Evolutionary conservation across 352 stramenopile genomes (phyloP).

Genomic region (Phytophthora pseudosyringae): DNA sequence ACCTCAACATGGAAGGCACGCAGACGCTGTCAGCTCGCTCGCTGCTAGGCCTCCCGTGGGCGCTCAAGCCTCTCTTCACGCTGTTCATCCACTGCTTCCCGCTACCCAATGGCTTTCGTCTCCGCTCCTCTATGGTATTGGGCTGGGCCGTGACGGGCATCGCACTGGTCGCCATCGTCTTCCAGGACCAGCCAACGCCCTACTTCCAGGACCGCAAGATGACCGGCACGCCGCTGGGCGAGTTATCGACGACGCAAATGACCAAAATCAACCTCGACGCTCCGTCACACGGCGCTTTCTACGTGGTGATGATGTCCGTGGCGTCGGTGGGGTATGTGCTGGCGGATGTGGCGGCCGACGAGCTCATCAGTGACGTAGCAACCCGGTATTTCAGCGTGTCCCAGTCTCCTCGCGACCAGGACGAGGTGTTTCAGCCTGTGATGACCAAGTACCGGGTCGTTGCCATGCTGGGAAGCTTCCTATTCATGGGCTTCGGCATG

Average conservation of each 20-base stretch:
- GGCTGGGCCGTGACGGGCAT: conserved; percentile 49
- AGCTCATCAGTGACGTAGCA: conserved; percentile 49
- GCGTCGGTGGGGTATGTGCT: conserved; percentile 79
- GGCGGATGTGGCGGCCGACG: conserved; percentile 78
- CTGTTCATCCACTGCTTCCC: conserved; percentile 48
- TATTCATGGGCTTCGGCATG: conserved; percentile 67
- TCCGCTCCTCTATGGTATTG: conserved; percentile 44
- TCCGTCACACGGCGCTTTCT: conserved; percentile 46
- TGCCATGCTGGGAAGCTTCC: conserved; percentile 47
- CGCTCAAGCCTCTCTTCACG: conserved; percentile 54
- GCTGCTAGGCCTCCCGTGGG: conserved; percentile 59
- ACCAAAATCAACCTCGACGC: conserved; percentile 52
- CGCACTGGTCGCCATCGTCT: conserved; percentile 43
- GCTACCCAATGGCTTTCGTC: conserved; percentile 24
- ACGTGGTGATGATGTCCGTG: conserved; percentile 71
- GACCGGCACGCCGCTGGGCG: conserved; percentile 27
- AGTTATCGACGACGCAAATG: conserved; percentile 40
- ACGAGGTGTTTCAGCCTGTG: conserved; percentile 39
- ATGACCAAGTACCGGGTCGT: conserved; percentile 46
- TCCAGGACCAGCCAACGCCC: conserved; percentile 46
- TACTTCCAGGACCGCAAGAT: conserved; percentile 52
- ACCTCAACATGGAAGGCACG: conserved; percentile 76
- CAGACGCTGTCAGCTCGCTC: conserved; percentile 59
- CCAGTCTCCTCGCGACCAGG: conserved; percentile 19
- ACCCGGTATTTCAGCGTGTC: conserved; percentile 10